A percentile compares a stretch with the other conserved stretches of the same genome.
These are phyloP conservation scores for Physcomitrellopsis africana DNA, from an alignment of 225 moss, liverwort and hornwort genomes.

Conservation along the genomic window DNA sequence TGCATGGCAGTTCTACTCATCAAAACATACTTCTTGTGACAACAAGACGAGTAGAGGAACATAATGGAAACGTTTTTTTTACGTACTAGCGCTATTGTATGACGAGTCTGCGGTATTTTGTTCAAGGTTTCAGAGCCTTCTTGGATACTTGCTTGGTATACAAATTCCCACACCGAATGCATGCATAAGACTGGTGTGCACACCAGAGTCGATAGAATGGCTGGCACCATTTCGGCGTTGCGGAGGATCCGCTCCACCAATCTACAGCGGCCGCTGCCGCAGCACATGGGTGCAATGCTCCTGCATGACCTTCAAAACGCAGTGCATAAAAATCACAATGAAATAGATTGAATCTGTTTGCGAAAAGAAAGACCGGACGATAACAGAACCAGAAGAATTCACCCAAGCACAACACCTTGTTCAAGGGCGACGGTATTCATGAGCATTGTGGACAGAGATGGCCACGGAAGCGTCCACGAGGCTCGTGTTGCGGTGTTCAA, in stretches of 20 bases:
- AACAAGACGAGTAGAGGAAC: too few relatives aligned
- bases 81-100: too few relatives aligned
- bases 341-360: conserved; percentile 47
- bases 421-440: conserved; percentile 67
- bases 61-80: too few relatives aligned
- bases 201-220: conserved; percentile 68
- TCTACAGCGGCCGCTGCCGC: conserved; percentile 80
- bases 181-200: conserved; percentile 81
- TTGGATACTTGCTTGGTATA: conserved; percentile 77
- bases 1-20: too few relatives aligned
- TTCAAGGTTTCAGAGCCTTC: conserved; percentile 82
- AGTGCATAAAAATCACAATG: conserved; percentile 12
- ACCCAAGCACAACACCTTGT: conserved; percentile 47
- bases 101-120: conserved; percentile 62
- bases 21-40: too few relatives aligned
- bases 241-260: conserved; percentile 81
- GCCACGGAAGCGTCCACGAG: conserved; percentile 85
- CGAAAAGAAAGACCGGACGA: too few relatives aligned
- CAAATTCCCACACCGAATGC: conserved; percentile 77
- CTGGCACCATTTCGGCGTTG: conserved; percentile 67
- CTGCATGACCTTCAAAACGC: conserved; percentile 79
- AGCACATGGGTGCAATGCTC: conserved; percentile 77
- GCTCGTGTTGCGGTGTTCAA: conserved; percentile 71
- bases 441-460: conserved; percentile 66
- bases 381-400: background rate